phyloP scores from a whole-genome alignment of 2,329 filamentous ascomycete genomes.

The Colletotrichum siamense region DNA sequence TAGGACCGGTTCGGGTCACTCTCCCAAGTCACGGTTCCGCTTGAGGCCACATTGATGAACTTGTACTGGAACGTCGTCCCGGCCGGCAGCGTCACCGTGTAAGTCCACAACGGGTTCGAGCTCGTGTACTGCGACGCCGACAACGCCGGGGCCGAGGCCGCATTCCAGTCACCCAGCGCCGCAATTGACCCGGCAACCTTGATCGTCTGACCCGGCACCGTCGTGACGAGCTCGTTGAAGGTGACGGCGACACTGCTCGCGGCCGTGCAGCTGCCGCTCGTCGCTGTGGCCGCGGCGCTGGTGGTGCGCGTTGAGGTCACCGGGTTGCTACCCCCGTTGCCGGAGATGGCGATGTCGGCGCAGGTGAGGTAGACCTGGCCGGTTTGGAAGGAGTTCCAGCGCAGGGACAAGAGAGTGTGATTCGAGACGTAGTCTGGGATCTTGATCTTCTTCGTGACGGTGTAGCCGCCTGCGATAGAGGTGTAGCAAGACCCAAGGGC shows the following conservation, averaged over 20 bases:
- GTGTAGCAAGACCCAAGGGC: slow-evolving; percentile 52
- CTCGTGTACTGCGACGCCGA: slow-evolving; percentile 59
- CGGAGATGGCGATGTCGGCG: slow-evolving; percentile 54
- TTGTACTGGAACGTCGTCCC: slow-evolving; percentile 65
- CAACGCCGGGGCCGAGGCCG: slow-evolving; percentile 50
- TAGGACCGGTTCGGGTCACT: slow-evolving; percentile 51
- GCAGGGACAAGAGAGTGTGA: slow-evolving; percentile 57
- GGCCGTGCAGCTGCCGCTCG: slow-evolving; percentile 31
- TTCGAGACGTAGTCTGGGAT: slow-evolving; percentile 52
- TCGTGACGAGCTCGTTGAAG: slow-evolving; percentile 48
- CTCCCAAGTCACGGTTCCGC: slow-evolving; percentile 62
- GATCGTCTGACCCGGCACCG: slow-evolving; percentile 54
- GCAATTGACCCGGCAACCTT: slow-evolving; percentile 52
- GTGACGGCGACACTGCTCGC: slow-evolving; percentile 42
- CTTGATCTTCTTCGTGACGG: slow-evolving; percentile 56
- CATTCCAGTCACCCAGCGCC: slow-evolving; percentile 39
- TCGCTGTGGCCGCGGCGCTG: slow-evolving; percentile 18
- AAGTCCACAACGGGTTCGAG: slow-evolving; percentile 60
- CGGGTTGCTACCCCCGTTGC: slow-evolving; percentile 15
- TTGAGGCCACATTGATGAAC: slow-evolving; percentile 59
- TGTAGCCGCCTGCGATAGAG: slow-evolving; percentile 58
- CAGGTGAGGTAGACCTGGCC: slow-evolving; percentile 59
- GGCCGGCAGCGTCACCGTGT: slow-evolving; percentile 54
- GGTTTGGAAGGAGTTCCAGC: slow-evolving; percentile 62
- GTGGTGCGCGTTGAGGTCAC: slow-evolving; percentile 23